phyloP scores from a whole-genome alignment of 2,329 filamentous ascomycete species.

The Claviceps africana region DNA sequence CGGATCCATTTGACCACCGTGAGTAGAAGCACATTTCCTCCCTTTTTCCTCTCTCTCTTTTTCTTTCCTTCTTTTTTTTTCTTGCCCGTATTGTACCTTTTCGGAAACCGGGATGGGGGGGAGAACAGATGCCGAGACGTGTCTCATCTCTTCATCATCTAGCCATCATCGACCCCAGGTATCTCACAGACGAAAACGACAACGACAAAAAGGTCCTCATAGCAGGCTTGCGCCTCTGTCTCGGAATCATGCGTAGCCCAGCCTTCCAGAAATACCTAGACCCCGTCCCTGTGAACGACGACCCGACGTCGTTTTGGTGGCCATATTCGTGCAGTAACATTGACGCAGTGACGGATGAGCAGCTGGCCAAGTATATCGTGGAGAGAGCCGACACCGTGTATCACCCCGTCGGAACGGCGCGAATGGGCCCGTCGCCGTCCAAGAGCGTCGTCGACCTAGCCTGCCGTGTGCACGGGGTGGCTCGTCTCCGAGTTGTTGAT shows the following conservation, averaged over 20 bases:
- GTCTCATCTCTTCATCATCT: neutral
- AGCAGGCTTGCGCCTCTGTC: slow-evolving; percentile 7
- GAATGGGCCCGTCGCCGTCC: slow-evolving; percentile 8
- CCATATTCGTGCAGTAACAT: slow-evolving; percentile 9
- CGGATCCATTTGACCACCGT: slow-evolving; percentile 10
- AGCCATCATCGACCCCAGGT: slow-evolving; percentile 11
- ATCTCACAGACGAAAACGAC: slow-evolving; percentile 9
- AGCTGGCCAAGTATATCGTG: slow-evolving; percentile 7
- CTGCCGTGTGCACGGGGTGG: slow-evolving; percentile 39
- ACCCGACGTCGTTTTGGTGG: slow-evolving; percentile 9
- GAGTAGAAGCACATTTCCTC: neutral
- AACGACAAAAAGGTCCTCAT: slow-evolving; percentile 10
- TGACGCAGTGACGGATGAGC: slow-evolving; percentile 10
- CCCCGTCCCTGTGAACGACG: slow-evolving; percentile 7
- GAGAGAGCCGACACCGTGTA: slow-evolving; percentile 10
- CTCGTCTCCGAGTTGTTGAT: slow-evolving; percentile 42
- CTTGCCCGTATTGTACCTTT: neutral
- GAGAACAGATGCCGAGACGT: neutral
- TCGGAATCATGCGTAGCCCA: slow-evolving; percentile 8
- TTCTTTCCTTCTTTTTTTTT: neutral
- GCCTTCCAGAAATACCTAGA: slow-evolving; percentile 8
- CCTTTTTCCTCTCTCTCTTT: too few relatives aligned
- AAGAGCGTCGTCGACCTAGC: slow-evolving; percentile 28
- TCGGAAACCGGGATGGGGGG: too few relatives aligned
- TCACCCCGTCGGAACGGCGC: slow-evolving; percentile 10